Base-by-base conservation (phyloP, 306 rosid species). In the Lupinus albus region DNA sequence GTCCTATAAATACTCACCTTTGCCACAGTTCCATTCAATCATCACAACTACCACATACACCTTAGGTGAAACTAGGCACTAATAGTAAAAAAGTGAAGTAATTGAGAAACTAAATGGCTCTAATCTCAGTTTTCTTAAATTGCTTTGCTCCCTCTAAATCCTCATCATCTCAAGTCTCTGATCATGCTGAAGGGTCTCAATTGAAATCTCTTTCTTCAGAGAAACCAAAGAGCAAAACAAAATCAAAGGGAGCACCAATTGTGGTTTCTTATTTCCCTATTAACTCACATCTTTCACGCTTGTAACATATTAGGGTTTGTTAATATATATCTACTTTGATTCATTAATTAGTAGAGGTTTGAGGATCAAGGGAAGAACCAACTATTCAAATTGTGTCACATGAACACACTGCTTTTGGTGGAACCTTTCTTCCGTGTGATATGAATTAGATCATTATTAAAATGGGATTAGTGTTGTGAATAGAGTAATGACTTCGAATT, bases 211-310 rank as follows among this genome's bases (percentile, higher is more conserved):
- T 25, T 2, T 70, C 74, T 55, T 55, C 63, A 6, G 48, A 55
- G 57, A 63, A 77, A 56, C 2, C 63, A 39, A 56, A 77, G 50
- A 64, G 4, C 21, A 64, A 70, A 44, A 14, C 60, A 71, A 64
- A 38, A 49, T 71, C 77, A 39, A 71, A 38, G 33, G 62, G 32
- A 36, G 63, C 77, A 36, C 81, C 76, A 28, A 2, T 77, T 1
- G 56, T 47, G 36, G 64, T 77, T 49, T 56, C 64, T 11, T 56
- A 71, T 61, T 77, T 77, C 10, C 81, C 77, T 0, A 41, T 47
- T 28, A 64, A 48, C 14, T 42, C 48, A 6, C 28, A 64, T 39
- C 63, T n/a, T 51, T 76, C 80, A 4, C 75, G 46, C 4, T 64
- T 72, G 65, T 66, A 66, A 7, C 13, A 25, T 25, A 2, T 20